These are phyloP conservation scores for Ophiostoma sp. DNA, from an alignment of 2,329 filamentous ascomycete genomes.

Conservation along the genomic window DNA sequence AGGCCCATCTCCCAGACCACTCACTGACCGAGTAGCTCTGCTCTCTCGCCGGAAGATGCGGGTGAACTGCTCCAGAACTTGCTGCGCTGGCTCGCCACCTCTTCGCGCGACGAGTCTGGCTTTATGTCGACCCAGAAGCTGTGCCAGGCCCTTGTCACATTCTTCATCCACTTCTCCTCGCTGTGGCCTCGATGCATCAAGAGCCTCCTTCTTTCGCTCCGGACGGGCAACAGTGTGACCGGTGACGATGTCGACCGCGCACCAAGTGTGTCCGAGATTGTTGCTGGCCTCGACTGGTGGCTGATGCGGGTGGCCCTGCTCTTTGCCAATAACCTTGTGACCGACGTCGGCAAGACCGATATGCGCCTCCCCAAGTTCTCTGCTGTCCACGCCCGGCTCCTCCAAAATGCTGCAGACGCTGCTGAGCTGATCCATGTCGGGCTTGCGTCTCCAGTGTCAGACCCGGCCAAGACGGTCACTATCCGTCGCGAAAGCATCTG, in stretches of 20 bases:
- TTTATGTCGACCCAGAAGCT: slow-evolving; percentile 66
- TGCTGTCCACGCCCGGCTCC: slow-evolving; percentile 47
- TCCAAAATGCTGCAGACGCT: slow-evolving; percentile 46
- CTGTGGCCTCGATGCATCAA: slow-evolving; percentile 61
- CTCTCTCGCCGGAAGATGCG: slow-evolving; percentile 53
- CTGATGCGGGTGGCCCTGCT: slow-evolving; percentile 57
- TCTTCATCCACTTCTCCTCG: slow-evolving; percentile 64
- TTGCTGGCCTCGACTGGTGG: slow-evolving; percentile 42
- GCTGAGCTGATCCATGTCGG: slow-evolving; percentile 41
- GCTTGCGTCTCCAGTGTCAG: slow-evolving; percentile 19
- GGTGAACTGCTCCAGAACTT: slow-evolving; percentile 55
- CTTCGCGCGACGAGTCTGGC: slow-evolving; percentile 47
- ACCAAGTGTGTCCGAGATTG: slow-evolving; percentile 40
- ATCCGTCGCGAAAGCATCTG: slow-evolving; percentile 52
- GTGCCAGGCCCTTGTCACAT: slow-evolving; percentile 69
- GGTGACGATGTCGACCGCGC: slow-evolving; percentile 44
- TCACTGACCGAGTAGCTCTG: slow-evolving; percentile 41
- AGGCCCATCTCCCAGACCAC: background rate
- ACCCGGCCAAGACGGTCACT: slow-evolving; percentile 26
- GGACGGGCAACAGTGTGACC: slow-evolving; percentile 41
- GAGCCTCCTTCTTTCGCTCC: slow-evolving; percentile 58
- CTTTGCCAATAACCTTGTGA: slow-evolving; percentile 59
- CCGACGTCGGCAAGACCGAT: slow-evolving; percentile 64
- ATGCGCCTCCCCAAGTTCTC: slow-evolving; percentile 54
- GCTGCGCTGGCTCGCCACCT: slow-evolving; percentile 56